Percentiles rank a stretch among this genome's conserved stretches.
These are phyloP conservation scores for Jaminaea rosea DNA, from an alignment of 1,284 basidiomycete genomes.

Conservation along the genomic window DNA sequence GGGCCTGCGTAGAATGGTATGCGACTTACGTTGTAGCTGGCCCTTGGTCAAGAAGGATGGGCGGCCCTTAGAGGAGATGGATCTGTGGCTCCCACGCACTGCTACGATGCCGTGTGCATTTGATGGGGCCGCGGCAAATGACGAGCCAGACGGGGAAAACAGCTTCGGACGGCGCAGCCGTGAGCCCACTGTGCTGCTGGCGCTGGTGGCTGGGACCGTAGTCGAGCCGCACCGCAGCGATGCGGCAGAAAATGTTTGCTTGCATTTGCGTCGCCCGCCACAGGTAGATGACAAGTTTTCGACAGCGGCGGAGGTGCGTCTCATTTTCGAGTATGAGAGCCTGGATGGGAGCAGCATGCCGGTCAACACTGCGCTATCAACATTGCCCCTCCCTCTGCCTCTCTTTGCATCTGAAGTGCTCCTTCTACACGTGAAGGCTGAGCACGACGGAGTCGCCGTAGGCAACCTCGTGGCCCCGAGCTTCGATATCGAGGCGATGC, in stretches of 20 bases:
- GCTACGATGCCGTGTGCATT: not conserved
- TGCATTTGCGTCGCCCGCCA: not conserved
- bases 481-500: not conserved
- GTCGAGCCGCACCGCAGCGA: not conserved
- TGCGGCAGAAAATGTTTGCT: not conserved
- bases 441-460: not conserved
- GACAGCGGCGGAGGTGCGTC: not conserved
- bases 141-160: too few species aligned
- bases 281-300: not conserved
- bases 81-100: not conserved
- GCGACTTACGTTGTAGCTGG: too few species aligned
- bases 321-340: not conserved
- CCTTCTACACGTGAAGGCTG: not conserved
- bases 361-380: not conserved
- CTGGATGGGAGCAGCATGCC: not conserved
- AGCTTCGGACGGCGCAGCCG: too few species aligned
- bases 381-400: not conserved
- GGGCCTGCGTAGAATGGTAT: not conserved
- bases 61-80: not conserved
- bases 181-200: not conserved
- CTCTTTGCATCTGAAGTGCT: not conserved
- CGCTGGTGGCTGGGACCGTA: not conserved
- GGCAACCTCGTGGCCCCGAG: not conserved
- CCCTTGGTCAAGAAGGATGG: too few species aligned
- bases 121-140: too few species aligned